Percentiles rank a stretch among this genome's conserved stretches.
phyloP scores from a whole-genome alignment of 2,329 filamentous ascomycete species.

The Pezicula radicicola region DNA sequence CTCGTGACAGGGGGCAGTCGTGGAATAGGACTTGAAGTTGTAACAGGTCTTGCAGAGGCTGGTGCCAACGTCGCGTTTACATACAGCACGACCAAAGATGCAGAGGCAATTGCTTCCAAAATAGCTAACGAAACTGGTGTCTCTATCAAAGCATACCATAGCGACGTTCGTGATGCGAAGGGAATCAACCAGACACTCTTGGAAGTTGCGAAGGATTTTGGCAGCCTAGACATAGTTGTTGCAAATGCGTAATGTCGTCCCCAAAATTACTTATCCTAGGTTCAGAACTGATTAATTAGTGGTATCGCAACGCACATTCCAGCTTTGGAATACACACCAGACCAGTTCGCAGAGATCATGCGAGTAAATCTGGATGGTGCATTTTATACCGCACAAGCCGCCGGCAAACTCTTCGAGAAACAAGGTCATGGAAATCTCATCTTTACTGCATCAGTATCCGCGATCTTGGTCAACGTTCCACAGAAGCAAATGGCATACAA shows the following conservation, averaged over 20 bases:
- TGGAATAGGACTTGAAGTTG: conserved; percentile 41
- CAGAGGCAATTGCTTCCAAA: conserved; percentile 23
- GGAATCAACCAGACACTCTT: not conserved
- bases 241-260: conserved; percentile 31
- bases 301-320: conserved; percentile 35
- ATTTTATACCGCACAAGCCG: conserved; percentile 41
- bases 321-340: conserved; percentile 37
- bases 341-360: conserved; percentile 34
- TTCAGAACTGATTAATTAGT: conserved; percentile 32
- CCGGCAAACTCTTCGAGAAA: conserved; percentile 34
- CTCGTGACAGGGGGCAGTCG: conserved; percentile 43
- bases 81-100: conserved; percentile 20
- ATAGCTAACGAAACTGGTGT: conserved; percentile 8
- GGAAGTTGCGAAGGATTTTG: conserved; percentile 18
- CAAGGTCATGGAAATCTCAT: conserved; percentile 33
- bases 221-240: conserved; percentile 37
- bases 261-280: too few species aligned
- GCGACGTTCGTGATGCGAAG: conserved; percentile 27
- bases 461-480: conserved; percentile 37
- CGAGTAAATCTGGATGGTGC: conserved; percentile 33
- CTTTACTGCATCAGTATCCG: conserved; percentile 37
- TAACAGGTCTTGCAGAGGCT: conserved; percentile 39
- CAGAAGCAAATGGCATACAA: conserved; percentile 41
- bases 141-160: conserved; percentile 32
- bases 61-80: conserved; percentile 38